Conservation (phyloP, 2,329 filamentous ascomycete genomes). For the Hypoxylon sp. region DNA sequence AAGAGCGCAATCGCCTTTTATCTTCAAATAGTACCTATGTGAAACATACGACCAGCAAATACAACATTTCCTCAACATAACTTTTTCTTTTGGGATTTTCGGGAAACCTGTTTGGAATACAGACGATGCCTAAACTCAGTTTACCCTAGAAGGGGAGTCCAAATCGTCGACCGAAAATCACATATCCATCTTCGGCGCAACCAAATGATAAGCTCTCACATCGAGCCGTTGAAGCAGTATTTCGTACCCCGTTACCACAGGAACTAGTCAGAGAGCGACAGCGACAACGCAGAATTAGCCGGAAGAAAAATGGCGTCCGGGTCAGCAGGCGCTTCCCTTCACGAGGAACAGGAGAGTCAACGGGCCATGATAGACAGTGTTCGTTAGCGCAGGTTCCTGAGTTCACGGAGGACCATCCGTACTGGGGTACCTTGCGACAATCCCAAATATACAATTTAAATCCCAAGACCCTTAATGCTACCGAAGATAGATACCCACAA, state of each 20-base stretch:
- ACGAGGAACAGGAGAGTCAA: constrained; percentile 41
- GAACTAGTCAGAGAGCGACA: constrained; percentile 54
- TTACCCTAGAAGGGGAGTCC: constrained; percentile 62
- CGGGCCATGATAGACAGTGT: constrained; percentile 35
- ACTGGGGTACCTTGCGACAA: constrained; percentile 50
- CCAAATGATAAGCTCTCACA: constrained; percentile 48
- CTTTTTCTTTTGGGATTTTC: constrained; percentile 52
- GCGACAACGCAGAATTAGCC: constrained; percentile 57
- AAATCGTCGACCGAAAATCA: constrained; percentile 57
- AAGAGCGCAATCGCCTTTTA: constrained; percentile 37
- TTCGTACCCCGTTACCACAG: constrained; percentile 53
- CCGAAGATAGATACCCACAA: constrained; percentile 5
- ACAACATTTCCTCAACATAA: constrained; percentile 51
- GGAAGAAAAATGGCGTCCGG: constrained; percentile 54
- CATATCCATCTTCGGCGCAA: constrained; percentile 48
- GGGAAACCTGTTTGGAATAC: constrained; percentile 58
- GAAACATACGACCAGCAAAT: constrained; percentile 44
- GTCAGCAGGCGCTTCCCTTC: constrained; percentile 55
- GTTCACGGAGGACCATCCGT: constrained; percentile 46
- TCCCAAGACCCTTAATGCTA: background rate
- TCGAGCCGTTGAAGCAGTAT: constrained; percentile 53
- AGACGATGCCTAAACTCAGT: constrained; percentile 62
- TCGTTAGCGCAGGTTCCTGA: constrained; percentile 50
- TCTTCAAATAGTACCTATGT: constrained; percentile 18
- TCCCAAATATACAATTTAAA: constrained; percentile 39